Evolutionary conservation across 169 alveolate genomes (phyloP).

Genomic region (Cryptosporidium andersoni): DNA sequence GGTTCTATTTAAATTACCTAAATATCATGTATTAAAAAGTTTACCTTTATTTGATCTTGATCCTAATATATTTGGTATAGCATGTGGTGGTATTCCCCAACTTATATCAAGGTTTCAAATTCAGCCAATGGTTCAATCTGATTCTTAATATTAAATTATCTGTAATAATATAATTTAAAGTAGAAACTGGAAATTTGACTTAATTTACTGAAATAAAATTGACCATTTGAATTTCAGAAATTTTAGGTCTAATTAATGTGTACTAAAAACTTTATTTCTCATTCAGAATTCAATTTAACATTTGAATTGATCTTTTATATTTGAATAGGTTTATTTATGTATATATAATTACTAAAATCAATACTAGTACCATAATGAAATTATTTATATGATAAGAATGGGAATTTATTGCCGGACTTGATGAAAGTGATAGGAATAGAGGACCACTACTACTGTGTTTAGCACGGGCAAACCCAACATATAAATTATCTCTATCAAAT

Average conservation of each 20-base stretch:
- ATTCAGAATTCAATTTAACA: background rate
- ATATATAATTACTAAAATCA: too few relatives aligned
- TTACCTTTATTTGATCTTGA: conserved; percentile 76
- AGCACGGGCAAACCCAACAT: conserved; percentile 82
- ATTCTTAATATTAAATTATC: conserved; percentile 6
- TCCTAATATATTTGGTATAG: conserved; percentile 73
- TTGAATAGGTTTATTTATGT: too few relatives aligned
- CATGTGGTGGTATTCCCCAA: conserved; percentile 76
- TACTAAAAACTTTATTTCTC: background rate
- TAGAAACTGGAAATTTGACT: too few relatives aligned
- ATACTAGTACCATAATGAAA: too few relatives aligned
- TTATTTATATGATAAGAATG: too few relatives aligned
- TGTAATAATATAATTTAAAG: too few relatives aligned
- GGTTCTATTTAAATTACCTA: conserved; percentile 73
- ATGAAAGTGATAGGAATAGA: conserved; percentile 28
- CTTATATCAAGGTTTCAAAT: conserved; percentile 76
- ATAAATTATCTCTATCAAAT: conserved; percentile 82
- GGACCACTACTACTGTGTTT: conserved; percentile 74
- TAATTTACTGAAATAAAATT: too few relatives aligned
- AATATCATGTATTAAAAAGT: conserved; percentile 72
- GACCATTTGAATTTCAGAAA: too few relatives aligned
- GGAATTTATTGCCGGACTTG: background rate
- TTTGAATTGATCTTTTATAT: too few relatives aligned
- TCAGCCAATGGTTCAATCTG: conserved; percentile 73
- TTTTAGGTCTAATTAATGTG: too few relatives aligned